Conservation (phyloP, 257 asterid species). For the Nyctanthes arbortristis region DNA sequence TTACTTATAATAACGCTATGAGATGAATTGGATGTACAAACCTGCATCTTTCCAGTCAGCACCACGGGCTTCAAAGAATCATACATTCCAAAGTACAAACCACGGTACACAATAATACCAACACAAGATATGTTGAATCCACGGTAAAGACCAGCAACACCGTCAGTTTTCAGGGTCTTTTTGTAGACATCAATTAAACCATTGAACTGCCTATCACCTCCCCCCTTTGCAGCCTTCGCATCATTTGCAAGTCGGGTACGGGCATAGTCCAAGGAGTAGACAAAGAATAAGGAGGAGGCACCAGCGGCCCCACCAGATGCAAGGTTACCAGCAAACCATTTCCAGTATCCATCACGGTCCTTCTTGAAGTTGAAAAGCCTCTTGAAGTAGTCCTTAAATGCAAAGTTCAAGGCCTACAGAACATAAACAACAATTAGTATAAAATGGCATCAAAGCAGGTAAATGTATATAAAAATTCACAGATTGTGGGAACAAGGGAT, state of each 20-base stretch:
- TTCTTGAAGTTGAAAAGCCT: slow-evolving; percentile 83
- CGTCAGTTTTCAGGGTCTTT: slow-evolving; percentile 71
- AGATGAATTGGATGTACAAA: slow-evolving; percentile 23
- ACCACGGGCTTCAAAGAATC: slow-evolving; percentile 87
- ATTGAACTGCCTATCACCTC: slow-evolving; percentile 88
- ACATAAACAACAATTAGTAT: slow-evolving; percentile 17
- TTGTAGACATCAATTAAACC: slow-evolving; percentile 82
- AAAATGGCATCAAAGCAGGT: neutral
- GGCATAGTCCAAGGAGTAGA: slow-evolving; percentile 90
- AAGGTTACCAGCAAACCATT: slow-evolving; percentile 93
- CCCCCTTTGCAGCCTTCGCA: slow-evolving; percentile 89
- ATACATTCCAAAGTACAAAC: slow-evolving; percentile 82
- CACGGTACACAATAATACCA: slow-evolving; percentile 88
- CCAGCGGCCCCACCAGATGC: slow-evolving; percentile 97
- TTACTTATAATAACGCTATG: neutral
- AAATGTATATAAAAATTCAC: neutral
- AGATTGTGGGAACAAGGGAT: neutral
- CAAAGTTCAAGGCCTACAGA: slow-evolving; percentile 84
- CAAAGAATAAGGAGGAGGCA: slow-evolving; percentile 84
- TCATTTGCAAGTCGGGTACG: slow-evolving; percentile 96
- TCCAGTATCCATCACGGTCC: slow-evolving; percentile 96
- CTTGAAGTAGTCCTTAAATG: slow-evolving; percentile 90
- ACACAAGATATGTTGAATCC: slow-evolving; percentile 92
- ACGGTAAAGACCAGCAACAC: slow-evolving; percentile 89
- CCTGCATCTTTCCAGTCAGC: slow-evolving; percentile 74